phyloP scores from a whole-genome alignment of 257 asterid species.

The Solanum okadae region DNA sequence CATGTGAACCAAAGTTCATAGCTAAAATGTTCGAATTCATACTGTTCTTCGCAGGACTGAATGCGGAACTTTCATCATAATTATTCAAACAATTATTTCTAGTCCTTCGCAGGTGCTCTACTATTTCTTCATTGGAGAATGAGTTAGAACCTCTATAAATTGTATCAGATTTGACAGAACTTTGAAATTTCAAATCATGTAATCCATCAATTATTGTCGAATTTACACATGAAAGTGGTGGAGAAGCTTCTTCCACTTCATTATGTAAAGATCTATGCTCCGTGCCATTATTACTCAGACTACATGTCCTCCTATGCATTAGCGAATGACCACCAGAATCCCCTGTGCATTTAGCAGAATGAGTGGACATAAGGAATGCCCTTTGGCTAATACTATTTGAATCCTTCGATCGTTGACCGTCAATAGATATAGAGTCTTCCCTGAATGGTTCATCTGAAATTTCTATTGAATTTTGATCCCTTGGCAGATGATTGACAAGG shows the following conservation, averaged over 20 bases:
- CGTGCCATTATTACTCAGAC: slow-evolving; percentile 30
- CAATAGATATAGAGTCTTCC: slow-evolving; percentile 27
- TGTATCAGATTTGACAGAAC: slow-evolving; percentile 70
- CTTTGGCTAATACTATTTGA: slow-evolving; percentile 21
- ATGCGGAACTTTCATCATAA: slow-evolving; percentile 48
- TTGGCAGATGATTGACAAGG: slow-evolving; percentile 13
- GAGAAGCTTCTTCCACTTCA: slow-evolving; percentile 46
- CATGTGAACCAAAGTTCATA: slow-evolving; percentile 66
- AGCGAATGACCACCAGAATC: slow-evolving; percentile 27
- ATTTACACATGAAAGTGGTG: slow-evolving; percentile 50
- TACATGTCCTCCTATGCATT: slow-evolving; percentile 31
- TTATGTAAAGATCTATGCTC: slow-evolving; percentile 40
- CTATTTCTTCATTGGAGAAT: slow-evolving; percentile 93
- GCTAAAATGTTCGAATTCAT: slow-evolving; percentile 76
- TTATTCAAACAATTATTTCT: slow-evolving; percentile 39
- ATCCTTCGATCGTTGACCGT: slow-evolving; percentile 32
- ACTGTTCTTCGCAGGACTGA: slow-evolving; percentile 61
- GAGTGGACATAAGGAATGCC: slow-evolving; percentile 30
- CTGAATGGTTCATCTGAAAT: slow-evolving; percentile 29
- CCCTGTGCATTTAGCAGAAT: slow-evolving; percentile 35
- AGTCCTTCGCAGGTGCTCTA: slow-evolving; percentile 83
- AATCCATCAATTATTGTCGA: slow-evolving; percentile 44
- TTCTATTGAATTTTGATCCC: slow-evolving; percentile 18
- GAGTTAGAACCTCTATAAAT: slow-evolving; percentile 70
- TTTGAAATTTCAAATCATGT: slow-evolving; percentile 74